Conservation (phyloP, 2,329 filamentous ascomycete species). For the Xylariaceae sp. region DNA sequence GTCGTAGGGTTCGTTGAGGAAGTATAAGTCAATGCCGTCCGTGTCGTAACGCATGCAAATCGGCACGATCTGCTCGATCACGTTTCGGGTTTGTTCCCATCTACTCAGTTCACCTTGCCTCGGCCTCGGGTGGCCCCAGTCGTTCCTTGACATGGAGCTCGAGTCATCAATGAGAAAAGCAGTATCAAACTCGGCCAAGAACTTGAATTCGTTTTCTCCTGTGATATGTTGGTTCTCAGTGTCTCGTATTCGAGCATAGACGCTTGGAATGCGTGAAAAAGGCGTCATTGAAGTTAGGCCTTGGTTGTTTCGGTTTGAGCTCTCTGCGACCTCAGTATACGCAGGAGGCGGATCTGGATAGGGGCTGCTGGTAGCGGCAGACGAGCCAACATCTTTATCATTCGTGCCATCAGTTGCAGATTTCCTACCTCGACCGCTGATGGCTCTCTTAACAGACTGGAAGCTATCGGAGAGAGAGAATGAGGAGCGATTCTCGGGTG, state of each 20-base stretch:
- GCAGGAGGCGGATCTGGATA: constrained; percentile 21
- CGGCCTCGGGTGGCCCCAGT: constrained; percentile 27
- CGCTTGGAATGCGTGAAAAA: not conserved
- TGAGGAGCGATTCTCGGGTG: constrained; percentile 8
- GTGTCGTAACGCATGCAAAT: constrained; percentile 74
- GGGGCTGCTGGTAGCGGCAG: constrained; percentile 7
- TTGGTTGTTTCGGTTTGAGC: constrained; percentile 1
- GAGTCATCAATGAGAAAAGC: constrained; percentile 89
- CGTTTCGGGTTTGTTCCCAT: constrained; percentile 69
- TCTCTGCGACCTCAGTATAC: constrained; percentile 14
- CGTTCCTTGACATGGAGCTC: constrained; percentile 69
- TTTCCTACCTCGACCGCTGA: constrained; percentile 8
- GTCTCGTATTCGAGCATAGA: constrained; percentile 5
- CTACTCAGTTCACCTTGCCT: constrained; percentile 6
- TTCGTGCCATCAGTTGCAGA: not conserved
- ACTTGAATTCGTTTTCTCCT: constrained; percentile 41
- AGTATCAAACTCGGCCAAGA: constrained; percentile 77
- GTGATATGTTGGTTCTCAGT: not conserved
- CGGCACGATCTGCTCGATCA: constrained; percentile 68
- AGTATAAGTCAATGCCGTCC: constrained; percentile 87
- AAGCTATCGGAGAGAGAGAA: constrained; percentile 13
- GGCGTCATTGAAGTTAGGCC: not conserved
- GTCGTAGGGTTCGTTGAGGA: constrained; percentile 64
- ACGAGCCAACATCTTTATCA: not conserved
- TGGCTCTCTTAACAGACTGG: constrained; percentile 11